Percentiles rank a stretch among this genome's conserved stretches.
These are phyloP conservation scores for Castanospermum australe DNA, from an alignment of 306 rosid genomes.

Conservation along the genomic window DNA sequence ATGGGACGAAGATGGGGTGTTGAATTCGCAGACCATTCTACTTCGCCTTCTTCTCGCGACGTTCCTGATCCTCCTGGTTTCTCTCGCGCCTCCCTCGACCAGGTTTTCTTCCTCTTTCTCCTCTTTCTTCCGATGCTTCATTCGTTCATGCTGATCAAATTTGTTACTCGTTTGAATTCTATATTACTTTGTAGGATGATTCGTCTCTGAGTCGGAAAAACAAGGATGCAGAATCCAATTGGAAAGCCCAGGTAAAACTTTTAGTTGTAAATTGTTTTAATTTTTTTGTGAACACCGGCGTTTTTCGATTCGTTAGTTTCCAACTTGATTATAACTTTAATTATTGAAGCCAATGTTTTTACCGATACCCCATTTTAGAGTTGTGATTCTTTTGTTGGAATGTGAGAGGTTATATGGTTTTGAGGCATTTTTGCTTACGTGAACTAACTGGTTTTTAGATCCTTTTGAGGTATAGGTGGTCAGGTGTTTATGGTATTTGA, in stretches of 20 bases:
- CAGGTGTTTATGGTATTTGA: neutral
- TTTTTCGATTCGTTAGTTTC: neutral
- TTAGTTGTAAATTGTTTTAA: neutral
- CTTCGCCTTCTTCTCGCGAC: conserved; percentile 45
- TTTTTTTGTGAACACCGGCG: neutral
- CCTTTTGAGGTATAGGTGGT: neutral
- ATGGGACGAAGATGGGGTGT: conserved; percentile 72
- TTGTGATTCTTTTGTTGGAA: neutral
- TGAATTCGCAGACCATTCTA: conserved; percentile 56
- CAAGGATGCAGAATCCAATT: conserved; percentile 66
- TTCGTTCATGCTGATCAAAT: too few species aligned
- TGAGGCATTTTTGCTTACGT: neutral
- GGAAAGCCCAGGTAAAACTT: conserved; percentile 63
- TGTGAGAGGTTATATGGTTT: neutral
- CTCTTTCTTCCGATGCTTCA: neutral
- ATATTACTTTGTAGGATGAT: conserved; percentile 50
- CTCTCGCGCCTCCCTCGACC: conserved; percentile 58
- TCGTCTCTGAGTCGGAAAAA: conserved; percentile 57
- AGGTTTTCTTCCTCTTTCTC: conserved; percentile 20
- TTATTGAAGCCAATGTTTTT: too few species aligned
- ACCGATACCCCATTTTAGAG: too few species aligned
- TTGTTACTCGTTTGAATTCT: too few species aligned
- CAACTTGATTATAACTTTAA: too few species aligned
- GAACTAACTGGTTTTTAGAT: neutral
- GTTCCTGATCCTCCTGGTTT: conserved; percentile 64